phyloP scores from a whole-genome alignment of 1,284 basidiomycete species.

The Apiotrichum brassicae region DNA sequence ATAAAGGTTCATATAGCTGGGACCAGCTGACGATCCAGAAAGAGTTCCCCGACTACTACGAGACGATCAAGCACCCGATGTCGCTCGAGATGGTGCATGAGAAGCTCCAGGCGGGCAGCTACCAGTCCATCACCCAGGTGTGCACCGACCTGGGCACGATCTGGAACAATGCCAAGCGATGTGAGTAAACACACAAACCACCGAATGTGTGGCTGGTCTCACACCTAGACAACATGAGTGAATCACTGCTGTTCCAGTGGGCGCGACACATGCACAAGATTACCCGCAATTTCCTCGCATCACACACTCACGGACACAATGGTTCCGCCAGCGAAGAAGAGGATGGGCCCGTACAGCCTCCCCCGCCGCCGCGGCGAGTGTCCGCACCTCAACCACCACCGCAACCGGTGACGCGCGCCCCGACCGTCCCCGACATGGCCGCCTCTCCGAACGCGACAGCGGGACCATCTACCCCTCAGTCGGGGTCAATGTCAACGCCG shows the following conservation, averaged over 20 bases:
- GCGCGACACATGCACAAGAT: slow-evolving; percentile 45
- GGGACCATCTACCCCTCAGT: slow-evolving; percentile 12
- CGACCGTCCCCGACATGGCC: slow-evolving; percentile 12
- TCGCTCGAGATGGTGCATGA: slow-evolving; percentile 36
- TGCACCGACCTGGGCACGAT: slow-evolving; percentile 38
- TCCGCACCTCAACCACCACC: background rate
- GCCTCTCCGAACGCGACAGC: slow-evolving; percentile 7
- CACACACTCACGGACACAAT: slow-evolving; percentile 8
- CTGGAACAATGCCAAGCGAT: slow-evolving; percentile 44
- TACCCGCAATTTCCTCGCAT: slow-evolving; percentile 23
- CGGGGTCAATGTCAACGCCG: background rate
- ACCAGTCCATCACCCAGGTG: slow-evolving; percentile 34
- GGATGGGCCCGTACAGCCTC: slow-evolving; percentile 5
- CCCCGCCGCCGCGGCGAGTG: background rate
- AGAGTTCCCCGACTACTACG: slow-evolving; percentile 44
- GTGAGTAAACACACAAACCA: slow-evolving; percentile 18
- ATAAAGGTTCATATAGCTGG: too few species aligned
- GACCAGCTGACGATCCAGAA: slow-evolving; percentile 14
- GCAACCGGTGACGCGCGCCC: background rate
- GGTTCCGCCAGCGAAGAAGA: slow-evolving; percentile 18
- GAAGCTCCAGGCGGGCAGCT: slow-evolving; percentile 28
- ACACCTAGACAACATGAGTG: slow-evolving; percentile 40
- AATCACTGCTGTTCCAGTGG: slow-evolving; percentile 42
- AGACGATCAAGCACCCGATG: slow-evolving; percentile 43
- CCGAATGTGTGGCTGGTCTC: background rate